phyloP scores from a whole-genome alignment of 176 grass and related monocot species.

The Aegilops umbellulata region DNA sequence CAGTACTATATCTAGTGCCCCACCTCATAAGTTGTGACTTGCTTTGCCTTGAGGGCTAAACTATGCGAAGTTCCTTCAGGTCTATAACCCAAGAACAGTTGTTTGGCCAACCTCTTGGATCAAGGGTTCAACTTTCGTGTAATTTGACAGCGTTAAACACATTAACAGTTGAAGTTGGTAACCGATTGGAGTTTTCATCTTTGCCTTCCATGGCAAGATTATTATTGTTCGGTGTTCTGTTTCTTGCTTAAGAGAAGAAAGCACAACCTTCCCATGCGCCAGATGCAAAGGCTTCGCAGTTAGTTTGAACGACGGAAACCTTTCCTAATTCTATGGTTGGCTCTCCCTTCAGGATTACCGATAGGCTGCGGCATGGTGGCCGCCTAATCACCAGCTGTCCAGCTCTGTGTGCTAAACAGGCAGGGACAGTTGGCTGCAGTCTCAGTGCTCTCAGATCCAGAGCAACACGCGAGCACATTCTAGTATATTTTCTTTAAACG shows the following conservation, averaged over 20 bases:
- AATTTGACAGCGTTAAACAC: not conserved
- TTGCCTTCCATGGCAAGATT: conserved; percentile 33
- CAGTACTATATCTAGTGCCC: conserved; percentile 32
- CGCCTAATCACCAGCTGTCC: not conserved
- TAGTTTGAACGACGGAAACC: not conserved
- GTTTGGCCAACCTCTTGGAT: not conserved
- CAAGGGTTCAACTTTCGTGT: conserved; percentile 3
- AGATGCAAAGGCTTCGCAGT: conserved; percentile 37
- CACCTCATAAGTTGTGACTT: conserved; percentile 34
- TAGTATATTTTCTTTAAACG: no score
- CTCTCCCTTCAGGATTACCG: not conserved
- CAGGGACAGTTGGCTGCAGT: not conserved
- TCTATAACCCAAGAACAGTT: conserved; percentile 10
- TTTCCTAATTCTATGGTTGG: not conserved
- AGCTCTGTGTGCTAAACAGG: no score
- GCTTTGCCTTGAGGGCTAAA: conserved; percentile 73
- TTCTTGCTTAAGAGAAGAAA: conserved; percentile 44
- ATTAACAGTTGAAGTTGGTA: not conserved
- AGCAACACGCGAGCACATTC: no score
- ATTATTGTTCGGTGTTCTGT: no score
- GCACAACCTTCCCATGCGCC: conserved; percentile 34
- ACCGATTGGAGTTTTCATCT: not conserved
- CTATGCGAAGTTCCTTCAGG: conserved; percentile 39
- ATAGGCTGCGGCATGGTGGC: not conserved
- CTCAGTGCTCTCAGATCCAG: not conserved